Conservation (phyloP, 176 grass and related monocot genomes). For the Aegilops bicornis region DNA sequence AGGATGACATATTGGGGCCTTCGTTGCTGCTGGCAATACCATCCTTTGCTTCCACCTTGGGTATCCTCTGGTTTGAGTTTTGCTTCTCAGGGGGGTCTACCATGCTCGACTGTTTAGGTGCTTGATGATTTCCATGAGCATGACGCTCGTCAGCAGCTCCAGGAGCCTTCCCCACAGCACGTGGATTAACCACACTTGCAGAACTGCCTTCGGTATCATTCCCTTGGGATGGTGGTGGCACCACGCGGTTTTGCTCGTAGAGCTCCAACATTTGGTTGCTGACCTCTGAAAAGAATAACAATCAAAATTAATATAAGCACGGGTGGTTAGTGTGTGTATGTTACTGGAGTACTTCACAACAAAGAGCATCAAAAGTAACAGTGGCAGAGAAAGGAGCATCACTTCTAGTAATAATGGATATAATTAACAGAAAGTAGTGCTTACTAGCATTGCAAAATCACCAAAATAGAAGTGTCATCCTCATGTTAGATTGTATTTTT, state of each 20-base stretch:
- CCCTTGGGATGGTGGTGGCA: conserved; percentile 46
- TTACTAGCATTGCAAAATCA: background rate
- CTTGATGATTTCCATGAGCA: conserved; percentile 35
- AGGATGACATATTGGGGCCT: conserved; percentile 42
- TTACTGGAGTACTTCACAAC: background rate
- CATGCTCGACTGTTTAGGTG: conserved; percentile 23
- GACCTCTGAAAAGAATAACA: conserved; percentile 61
- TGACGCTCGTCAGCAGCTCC: conserved; percentile 39
- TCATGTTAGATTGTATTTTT: background rate
- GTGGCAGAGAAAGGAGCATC: background rate
- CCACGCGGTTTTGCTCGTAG: conserved; percentile 24
- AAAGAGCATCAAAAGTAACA: conserved; percentile 5
- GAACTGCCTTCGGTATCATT: conserved; percentile 71
- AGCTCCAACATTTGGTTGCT: conserved; percentile 98
- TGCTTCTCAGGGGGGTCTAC: conserved; percentile 43
- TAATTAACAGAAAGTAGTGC: background rate
- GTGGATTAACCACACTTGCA: conserved; percentile 49
- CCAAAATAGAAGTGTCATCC: background rate
- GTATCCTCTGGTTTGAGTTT: conserved; percentile 42
- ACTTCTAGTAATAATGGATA: background rate
- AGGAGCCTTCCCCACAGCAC: conserved; percentile 32
- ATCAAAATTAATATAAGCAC: background rate
- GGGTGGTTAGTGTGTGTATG: background rate
- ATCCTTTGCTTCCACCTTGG: conserved; percentile 38
- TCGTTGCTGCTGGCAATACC: conserved; percentile 1